Conservation (phyloP, 345 rosid species). For the Lepidium aucheri region DNA sequence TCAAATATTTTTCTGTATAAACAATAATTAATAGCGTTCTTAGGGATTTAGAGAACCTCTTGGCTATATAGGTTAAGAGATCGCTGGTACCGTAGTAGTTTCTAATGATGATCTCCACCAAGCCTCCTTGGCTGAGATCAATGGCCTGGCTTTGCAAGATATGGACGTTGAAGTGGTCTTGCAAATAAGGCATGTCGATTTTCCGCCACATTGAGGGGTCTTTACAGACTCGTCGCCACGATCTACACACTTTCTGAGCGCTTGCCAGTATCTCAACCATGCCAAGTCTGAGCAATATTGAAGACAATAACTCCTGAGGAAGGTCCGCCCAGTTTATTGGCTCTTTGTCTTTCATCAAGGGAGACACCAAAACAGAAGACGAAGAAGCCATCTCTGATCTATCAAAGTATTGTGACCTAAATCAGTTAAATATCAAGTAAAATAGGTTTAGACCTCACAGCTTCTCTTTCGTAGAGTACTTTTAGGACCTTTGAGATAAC, state of each 20-base stretch:
- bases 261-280: slow-evolving; percentile 25
- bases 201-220: slow-evolving; percentile 43
- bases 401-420: no score
- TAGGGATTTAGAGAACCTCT: neutral
- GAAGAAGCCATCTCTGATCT: neutral
- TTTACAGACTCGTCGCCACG: slow-evolving; percentile 38
- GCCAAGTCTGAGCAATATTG: slow-evolving; percentile 31
- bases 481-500: no score
- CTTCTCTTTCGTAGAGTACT: neutral
- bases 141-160: neutral
- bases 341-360: neutral
- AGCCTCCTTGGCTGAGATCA: neutral
- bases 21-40: no score
- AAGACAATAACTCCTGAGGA: slow-evolving; percentile 33
- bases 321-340: slow-evolving; percentile 39
- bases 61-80: neutral
- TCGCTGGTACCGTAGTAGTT: slow-evolving; percentile 2
- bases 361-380: neutral
- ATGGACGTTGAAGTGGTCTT: no score
- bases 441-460: neutral
- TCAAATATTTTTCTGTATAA: no score
- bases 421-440: neutral
- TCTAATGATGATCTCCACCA: neutral
- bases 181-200: no score
- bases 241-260: slow-evolving; percentile 39